Conservation (phyloP, 371 early-diverging fungal genomes). For the Rhizopus sp. region DNA sequence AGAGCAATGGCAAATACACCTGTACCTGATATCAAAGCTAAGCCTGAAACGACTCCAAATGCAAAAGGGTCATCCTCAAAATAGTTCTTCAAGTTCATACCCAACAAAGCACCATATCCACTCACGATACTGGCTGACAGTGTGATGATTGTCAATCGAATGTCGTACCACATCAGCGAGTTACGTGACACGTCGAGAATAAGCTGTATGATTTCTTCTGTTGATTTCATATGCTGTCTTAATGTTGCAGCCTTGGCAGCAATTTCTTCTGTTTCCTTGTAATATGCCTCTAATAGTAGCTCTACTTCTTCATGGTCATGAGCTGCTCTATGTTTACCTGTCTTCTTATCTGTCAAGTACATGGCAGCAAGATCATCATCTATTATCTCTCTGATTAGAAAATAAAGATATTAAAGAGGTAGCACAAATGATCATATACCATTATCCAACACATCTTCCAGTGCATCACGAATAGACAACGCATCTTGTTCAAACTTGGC, state of each 20-base stretch:
- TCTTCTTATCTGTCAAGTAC: slow-evolving; percentile 82
- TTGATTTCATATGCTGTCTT: slow-evolving; percentile 76
- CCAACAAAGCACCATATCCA: slow-evolving; percentile 76
- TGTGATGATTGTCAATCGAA: slow-evolving; percentile 78
- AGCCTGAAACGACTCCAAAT: slow-evolving; percentile 63
- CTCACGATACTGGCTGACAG: slow-evolving; percentile 64
- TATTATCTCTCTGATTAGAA: slow-evolving; percentile 16
- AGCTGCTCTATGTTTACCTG: slow-evolving; percentile 52
- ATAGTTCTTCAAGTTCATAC: slow-evolving; percentile 85
- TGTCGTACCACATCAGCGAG: slow-evolving; percentile 81
- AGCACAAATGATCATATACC: slow-evolving; percentile 35
- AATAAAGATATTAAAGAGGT: not conserved
- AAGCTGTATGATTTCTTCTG: slow-evolving; percentile 86
- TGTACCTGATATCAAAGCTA: slow-evolving; percentile 48
- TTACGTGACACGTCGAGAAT: slow-evolving; percentile 86
- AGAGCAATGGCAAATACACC: slow-evolving; percentile 40
- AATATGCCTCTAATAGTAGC: slow-evolving; percentile 84
- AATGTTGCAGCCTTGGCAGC: slow-evolving; percentile 68
- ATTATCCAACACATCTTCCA: slow-evolving; percentile 80
- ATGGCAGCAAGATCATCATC: slow-evolving; percentile 90
- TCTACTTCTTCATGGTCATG: slow-evolving; percentile 87
- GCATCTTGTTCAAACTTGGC: slow-evolving; percentile 77
- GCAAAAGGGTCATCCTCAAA: slow-evolving; percentile 73
- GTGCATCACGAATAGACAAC: slow-evolving; percentile 72
- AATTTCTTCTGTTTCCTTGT: slow-evolving; percentile 86